phyloP scores from a whole-genome alignment of 176 grass and related monocot genomes.

The Carex littledalei region DNA sequence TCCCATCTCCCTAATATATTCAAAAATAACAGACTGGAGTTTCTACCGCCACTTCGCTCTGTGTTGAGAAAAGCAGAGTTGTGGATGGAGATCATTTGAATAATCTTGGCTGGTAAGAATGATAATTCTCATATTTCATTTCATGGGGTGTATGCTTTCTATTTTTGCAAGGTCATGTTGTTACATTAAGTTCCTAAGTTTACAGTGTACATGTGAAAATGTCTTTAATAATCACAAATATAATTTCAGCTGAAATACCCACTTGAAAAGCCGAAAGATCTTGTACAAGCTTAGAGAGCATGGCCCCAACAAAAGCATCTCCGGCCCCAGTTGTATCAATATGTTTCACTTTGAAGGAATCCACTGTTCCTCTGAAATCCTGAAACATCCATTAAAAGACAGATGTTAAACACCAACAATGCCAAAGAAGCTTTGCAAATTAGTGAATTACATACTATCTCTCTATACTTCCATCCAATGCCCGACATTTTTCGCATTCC shows the following conservation, averaged over 20 bases:
- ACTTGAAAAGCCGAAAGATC: slow-evolving; percentile 75
- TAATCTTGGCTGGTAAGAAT: neutral
- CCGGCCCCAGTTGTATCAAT: slow-evolving; percentile 89
- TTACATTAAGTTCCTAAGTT: neutral
- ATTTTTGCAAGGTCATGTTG: neutral
- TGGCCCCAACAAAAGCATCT: slow-evolving; percentile 76
- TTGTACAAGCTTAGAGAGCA: slow-evolving; percentile 57
- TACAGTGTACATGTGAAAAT: neutral
- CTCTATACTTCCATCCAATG: neutral
- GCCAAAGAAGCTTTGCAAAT: neutral
- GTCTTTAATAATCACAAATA: neutral
- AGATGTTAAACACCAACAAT: neutral
- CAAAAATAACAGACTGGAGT: neutral
- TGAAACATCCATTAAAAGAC: slow-evolving; percentile 29
- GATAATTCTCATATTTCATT: neutral
- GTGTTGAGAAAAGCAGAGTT: neutral
- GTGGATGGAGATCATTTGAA: neutral
- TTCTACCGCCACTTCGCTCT: neutral
- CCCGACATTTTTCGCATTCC: neutral
- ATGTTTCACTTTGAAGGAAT: slow-evolving; percentile 59
- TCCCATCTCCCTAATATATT: neutral
- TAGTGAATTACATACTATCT: neutral
- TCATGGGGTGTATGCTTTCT: neutral
- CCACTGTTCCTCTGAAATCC: slow-evolving; percentile 68
- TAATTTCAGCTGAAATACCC: neutral